Evolutionary conservation across 176 grass and related monocot species (phyloP).

Genomic region (sorghum (Sorghum bicolor)): DNA sequence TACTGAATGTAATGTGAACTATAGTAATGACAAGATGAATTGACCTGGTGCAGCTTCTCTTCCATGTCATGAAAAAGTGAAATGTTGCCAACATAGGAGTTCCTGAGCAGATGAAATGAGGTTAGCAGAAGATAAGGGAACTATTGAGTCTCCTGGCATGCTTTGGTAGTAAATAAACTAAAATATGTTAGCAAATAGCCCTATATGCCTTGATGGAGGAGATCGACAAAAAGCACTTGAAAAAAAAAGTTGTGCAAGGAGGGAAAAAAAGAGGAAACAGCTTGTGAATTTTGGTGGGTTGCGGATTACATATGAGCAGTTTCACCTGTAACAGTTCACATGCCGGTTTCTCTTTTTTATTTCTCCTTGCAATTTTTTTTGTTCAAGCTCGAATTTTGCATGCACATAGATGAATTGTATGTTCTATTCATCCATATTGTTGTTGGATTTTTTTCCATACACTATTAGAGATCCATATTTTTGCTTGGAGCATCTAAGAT

Average conservation of each 20-base stretch:
- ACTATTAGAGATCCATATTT: background rate
- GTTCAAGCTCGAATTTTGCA: background rate
- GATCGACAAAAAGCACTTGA: background rate
- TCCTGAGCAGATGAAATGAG: constrained; percentile 53
- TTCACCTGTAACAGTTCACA: background rate
- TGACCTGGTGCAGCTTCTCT: constrained; percentile 77
- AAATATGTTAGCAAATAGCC: background rate
- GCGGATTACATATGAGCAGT: background rate
- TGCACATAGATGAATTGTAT: background rate
- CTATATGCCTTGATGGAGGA: background rate
- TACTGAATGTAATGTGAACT: background rate
- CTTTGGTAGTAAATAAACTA: constrained; percentile 4
- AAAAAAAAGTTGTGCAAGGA: background rate
- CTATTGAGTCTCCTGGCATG: background rate
- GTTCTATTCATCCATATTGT: background rate
- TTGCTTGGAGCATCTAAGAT: background rate
- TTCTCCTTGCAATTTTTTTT: background rate
- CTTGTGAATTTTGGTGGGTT: background rate
- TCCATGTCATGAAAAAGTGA: constrained; percentile 76
- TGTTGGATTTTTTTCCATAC: background rate
- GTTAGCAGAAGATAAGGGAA: constrained; percentile 26
- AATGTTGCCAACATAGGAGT: constrained; percentile 89
- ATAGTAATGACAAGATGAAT: constrained; percentile 10
- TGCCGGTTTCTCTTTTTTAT: background rate
- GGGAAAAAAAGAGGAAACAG: background rate